Base-by-base conservation (phyloP, 2,329 filamentous ascomycete species). In the Microthyrium microscopicum region DNA sequence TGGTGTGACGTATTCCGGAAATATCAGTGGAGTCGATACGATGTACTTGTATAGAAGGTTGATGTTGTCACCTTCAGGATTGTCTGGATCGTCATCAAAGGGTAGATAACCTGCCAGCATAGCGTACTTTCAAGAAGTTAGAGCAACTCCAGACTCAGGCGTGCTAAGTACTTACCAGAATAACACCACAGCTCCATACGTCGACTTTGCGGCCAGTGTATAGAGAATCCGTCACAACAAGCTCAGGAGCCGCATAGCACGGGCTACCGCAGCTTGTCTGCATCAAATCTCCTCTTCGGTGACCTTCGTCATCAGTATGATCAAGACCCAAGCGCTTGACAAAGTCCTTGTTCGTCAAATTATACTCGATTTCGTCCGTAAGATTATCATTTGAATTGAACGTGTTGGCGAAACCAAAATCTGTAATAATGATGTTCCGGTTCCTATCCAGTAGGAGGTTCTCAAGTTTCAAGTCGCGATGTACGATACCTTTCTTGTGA, bases 1-100 rank as follows among this genome's bases (percentile, higher is more conserved):
- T 5, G 89, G 89, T 5, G 89, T 93, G 44, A 98, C 89, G 52
- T 95, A 95, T 73, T 98, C 89, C 40, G 89, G 89, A 54, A 98
- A 98, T 4, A 87, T 95, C 26, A 98, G 70, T 22, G 87, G 85
- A 1, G 89, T 98, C 35, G 83, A 91, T 39, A 94, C 87, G 46
- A 98, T 98, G 58, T 98, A 98, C 61, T 95, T 95, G 68, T 98
- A 98, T 19, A 98, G 66, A 8, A 98, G 68, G 53, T 98, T 98
- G 61, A 98, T 98, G 53, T 98, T 98, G 55, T 98, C 89, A 44
- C 89, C 89, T 57, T 98, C 89, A 3, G 89, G 89, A 51, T 98
- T 98, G 29, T 85, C 89, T 41, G 89, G 89, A 48, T 98, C 89
- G 52, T 98, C 89, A 47, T 98, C 89, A 49, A 98, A 98, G 3